Base-by-base conservation (phyloP, 768 basidiomycete species). In the Suillus sp. region DNA sequence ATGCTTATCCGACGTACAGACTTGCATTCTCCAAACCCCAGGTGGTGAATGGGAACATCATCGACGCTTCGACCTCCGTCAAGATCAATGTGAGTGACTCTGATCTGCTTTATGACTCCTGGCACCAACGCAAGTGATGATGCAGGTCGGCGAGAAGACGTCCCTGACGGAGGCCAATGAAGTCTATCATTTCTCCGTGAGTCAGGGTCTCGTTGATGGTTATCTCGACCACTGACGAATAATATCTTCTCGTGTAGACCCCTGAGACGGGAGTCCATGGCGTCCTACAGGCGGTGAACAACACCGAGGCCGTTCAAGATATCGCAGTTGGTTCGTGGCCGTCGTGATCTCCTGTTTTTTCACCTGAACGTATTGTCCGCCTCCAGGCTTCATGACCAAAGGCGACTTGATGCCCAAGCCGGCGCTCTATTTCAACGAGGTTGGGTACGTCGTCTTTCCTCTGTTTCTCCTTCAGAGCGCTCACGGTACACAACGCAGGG, bases 391-490 rank as follows among this genome's bases (percentile, higher is more conserved):
- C 18, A 25, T 30, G 1, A 40, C 18, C 9, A 10, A 1, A 27
- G 38, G 38, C 27, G 38, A 57, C 0, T 13, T 57, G 25, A 40
- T 40, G 25, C 56, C 30, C 20, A 20, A 11, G 1, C 30, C 53
- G 2, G 54, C 30, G 13, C 51, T 60, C 27, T 58, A 34, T 30
- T 60, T 60, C 59, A 60, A n/a, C 1, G 51, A n/a, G 11, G 59
- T 60, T 2, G 51, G 59, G 50, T 60, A 53, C 27, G 59, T 34
- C 4, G 2, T 51, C 11, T 13, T 22, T 10, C 11, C 20, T 32
- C 6, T 10, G 4, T 34, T 56, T 14, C 27, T 60, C 16, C 4
- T 60, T 14, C 25, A 14, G 20, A 2, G 10, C 3, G 32, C 11
- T 58, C 32, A 60, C 25, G 34, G 9, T 18, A 18, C n/a, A 8